Conservation (phyloP, 2,329 filamentous ascomycete genomes). For the Xylaria arbuscula region DNA sequence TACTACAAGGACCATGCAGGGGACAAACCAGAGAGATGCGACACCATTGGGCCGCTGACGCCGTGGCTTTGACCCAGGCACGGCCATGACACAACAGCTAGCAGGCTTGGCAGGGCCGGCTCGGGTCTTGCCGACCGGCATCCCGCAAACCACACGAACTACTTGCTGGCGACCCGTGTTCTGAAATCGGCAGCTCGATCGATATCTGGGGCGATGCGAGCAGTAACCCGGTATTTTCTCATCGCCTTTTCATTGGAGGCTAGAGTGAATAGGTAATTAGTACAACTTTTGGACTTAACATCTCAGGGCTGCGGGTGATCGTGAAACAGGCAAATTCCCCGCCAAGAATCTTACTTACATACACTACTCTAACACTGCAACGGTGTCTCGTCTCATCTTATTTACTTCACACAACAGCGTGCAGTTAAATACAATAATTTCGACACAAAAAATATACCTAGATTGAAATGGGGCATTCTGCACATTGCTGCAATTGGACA, state of each 20-base stretch:
- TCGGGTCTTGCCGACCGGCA: conserved; percentile 20
- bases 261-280: neutral
- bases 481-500: neutral
- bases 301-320: neutral
- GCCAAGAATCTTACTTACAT: neutral
- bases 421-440: neutral
- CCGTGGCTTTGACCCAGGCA: conserved; percentile 18
- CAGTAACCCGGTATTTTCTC: neutral
- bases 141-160: conserved; percentile 13
- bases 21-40: conserved; percentile 19
- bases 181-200: too few species aligned
- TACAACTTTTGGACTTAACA: neutral
- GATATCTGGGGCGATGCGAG: neutral
- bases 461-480: neutral
- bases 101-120: conserved; percentile 33
- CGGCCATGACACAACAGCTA: conserved; percentile 30
- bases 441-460: too few species aligned
- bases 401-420: neutral
- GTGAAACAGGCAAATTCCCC: neutral
- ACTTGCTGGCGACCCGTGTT: neutral
- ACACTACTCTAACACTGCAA: neutral
- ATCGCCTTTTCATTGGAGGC: neutral
- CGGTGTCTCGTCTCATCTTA: conserved; percentile 12
- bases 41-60: neutral
- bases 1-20: conserved; percentile 28